Conservation (phyloP, 257 asterid genomes). For the Fraxinus anomala region DNA sequence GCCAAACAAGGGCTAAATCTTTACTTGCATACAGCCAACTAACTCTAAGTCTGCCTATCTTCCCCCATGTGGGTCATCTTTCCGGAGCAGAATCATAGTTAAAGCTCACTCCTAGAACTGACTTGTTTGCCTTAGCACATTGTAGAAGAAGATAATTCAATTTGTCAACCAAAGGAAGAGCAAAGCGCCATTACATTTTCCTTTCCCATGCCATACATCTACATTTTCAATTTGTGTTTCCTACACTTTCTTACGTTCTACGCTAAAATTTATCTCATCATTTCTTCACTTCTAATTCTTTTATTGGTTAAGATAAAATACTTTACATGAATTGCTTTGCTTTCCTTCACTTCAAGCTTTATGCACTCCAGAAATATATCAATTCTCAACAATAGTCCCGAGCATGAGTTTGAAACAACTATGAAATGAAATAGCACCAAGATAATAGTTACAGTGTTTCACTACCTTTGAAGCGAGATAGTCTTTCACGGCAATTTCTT, state of each 20-base stretch:
- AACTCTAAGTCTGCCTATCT: neutral
- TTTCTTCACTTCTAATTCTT: neutral
- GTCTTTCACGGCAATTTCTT: constrained; percentile 91
- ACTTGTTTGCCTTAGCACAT: neutral
- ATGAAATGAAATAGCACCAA: constrained; percentile 4
- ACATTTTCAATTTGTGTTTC: constrained; percentile 2
- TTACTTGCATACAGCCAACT: neutral
- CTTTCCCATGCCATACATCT: constrained; percentile 14
- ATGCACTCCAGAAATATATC: constrained; percentile 1
- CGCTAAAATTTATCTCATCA: neutral
- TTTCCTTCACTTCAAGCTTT: neutral
- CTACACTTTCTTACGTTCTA: neutral
- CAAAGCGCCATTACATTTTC: neutral
- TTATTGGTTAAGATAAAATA: neutral
- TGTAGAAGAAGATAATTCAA: neutral
- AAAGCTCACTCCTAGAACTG: constrained; percentile 1
- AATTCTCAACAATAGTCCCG: neutral
- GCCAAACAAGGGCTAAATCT: too few species aligned
- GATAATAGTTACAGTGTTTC: constrained; percentile 22
- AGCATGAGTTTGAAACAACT: constrained; percentile 21
- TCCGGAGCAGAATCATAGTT: neutral
- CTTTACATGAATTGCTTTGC: neutral
- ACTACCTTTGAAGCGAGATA: constrained; percentile 89
- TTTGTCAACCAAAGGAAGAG: neutral
- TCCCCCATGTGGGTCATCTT: neutral